Conservation (phyloP, 139 green algal genomes). For the Desmodesmus armatus region DNA sequence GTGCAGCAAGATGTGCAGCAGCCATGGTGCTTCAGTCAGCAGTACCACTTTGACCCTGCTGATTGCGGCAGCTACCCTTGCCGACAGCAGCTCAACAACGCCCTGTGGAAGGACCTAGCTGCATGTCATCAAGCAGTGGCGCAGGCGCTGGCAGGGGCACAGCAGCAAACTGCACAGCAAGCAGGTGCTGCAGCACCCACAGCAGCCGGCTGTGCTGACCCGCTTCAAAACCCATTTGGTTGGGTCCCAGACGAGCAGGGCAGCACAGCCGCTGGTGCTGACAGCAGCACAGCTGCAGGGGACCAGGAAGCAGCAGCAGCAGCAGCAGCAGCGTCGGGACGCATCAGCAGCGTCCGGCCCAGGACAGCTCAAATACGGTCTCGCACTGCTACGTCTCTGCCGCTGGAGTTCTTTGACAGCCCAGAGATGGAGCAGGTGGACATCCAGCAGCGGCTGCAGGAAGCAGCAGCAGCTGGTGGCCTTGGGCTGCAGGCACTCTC, state of each 20-base stretch:
- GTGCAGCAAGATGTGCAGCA: not conserved
- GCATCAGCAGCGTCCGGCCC: constrained; percentile 44
- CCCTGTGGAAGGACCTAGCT: not conserved
- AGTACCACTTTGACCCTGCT: constrained; percentile 10
- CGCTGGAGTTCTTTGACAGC: constrained; percentile 75
- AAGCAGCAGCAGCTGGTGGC: constrained; percentile 12
- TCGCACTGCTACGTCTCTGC: constrained; percentile 53
- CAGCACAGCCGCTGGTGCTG: constrained; percentile 4
- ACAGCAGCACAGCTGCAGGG: not conserved
- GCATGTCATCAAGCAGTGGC: not conserved
- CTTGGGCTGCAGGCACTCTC: constrained; percentile 59
- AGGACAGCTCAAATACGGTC: constrained; percentile 56
- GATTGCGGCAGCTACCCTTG: constrained; percentile 21
- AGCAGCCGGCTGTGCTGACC: no score
- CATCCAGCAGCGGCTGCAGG: constrained; percentile 53
- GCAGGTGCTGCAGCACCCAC: not conserved
- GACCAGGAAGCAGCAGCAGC: no score
- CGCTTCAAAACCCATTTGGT: constrained; percentile 46
- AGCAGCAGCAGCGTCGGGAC: not conserved
- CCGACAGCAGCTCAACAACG: not conserved
- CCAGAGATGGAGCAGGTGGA: constrained; percentile 67
- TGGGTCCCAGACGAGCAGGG: constrained; percentile 63
- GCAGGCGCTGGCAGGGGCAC: no score
- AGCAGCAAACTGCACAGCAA: not conserved
- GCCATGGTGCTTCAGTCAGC: not conserved